Percentiles rank a stretch among this genome's conserved stretches.
Conservation (phyloP, 164 flowering plant genomes). For the Magnolia changhungtana region DNA sequence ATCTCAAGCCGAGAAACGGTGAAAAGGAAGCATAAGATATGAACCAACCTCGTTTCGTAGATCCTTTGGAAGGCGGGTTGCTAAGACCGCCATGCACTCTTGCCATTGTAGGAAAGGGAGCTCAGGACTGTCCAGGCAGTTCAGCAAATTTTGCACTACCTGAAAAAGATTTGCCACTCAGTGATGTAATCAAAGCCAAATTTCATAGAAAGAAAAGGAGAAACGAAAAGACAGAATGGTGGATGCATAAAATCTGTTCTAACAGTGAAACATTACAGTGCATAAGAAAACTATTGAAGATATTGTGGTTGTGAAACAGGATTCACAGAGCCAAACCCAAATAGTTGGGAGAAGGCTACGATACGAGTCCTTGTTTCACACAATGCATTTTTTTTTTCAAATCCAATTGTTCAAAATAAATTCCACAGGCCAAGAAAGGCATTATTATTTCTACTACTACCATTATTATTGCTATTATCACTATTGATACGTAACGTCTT, state of each 20-base stretch:
- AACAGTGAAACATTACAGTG: no score
- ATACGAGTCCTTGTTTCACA: neutral
- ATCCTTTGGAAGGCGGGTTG: constrained; percentile 90
- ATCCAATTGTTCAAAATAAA: neutral
- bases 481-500: neutral
- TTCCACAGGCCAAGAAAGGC: neutral
- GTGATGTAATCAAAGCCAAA: neutral
- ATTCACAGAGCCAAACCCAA: neutral
- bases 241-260: no score
- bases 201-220: neutral
- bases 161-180: constrained; percentile 21
- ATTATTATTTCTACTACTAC: neutral
- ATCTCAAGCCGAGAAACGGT: neutral
- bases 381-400: neutral
- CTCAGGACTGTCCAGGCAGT: constrained; percentile 94
- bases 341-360: neutral
- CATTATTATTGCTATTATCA: no score
- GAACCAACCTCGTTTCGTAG: constrained; percentile 62
- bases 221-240: neutral
- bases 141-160: constrained; percentile 91
- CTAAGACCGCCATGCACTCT: constrained; percentile 90
- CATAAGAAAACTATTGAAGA: no score
- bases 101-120: constrained; percentile 99
- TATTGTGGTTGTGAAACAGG: no score
- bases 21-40: neutral